Base-by-base conservation (phyloP, 169 alveolate genomes). In the Cryptosporidium ubiquitum region DNA sequence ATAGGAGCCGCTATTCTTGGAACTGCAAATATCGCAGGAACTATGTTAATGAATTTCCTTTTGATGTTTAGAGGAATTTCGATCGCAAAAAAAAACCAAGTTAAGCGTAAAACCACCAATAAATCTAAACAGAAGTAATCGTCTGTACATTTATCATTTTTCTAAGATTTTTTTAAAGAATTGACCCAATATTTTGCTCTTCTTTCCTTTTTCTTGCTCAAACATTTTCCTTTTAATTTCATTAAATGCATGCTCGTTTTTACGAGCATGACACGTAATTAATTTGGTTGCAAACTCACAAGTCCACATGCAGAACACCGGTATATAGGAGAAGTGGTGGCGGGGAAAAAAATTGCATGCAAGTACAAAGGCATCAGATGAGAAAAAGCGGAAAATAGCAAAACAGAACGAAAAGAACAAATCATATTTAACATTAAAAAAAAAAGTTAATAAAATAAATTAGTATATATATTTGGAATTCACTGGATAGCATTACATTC, bases 401-500 rank as follows among this genome's bases (percentile, higher is more conserved):
- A 37, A 68, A 16, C 16, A 14, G 16, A 10, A 31, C 18, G 14
- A 49, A 26, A 26, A 47, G 10, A 23, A 47, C 12, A 9, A n/a
- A 10, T 44, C n/a, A 69, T 2, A 9, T 42, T 10, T 35, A 47
- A 44, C 20, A 47, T 6, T 44, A 49, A 37, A 18, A 23, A 18
- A 39, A 37, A 42, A 18, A 69, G 20, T 18, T 29, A 23, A 7
- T 20, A 70, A 20, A 23, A 16, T 44, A 47, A 69, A 37, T n/a
- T 7, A 23, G 68, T 37, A 14, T 26, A 26, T 44, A 70, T n/a
- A 35, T 47, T 70, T 37, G 40, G 26, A 69, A 20, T 52, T 74
- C 31, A 74, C 52, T 52, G 86, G 42, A 58, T 55, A 37, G 70
- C 47, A 29, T 91, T 68, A 70, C 92, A 85, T 74, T 94, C 96